Base-by-base conservation (phyloP, 1,284 basidiomycete genomes). In the Polyporus tsugae region DNA sequence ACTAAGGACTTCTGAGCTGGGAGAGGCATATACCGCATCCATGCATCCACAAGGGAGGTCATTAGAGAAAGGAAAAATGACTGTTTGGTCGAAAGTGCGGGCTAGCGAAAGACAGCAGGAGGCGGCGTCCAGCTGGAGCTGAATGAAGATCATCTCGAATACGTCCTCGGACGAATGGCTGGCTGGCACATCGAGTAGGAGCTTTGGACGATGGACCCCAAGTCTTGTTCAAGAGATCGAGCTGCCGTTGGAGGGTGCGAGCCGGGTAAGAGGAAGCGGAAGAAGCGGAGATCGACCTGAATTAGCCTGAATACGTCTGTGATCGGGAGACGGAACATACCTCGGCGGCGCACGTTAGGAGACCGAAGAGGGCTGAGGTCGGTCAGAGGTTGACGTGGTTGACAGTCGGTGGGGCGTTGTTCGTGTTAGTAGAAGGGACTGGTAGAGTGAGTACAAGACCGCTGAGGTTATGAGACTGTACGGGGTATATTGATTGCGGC, bases 381-480 rank as follows among this genome's bases (percentile, higher is more conserved):
- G 52, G 52, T 55, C 52, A 19, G 52, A 55, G 52, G 52, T 49
- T 49, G 46, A 49, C 46, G 5, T 49, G 52, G 2, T 55, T 55
- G 52, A 55, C 52, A 35, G 29, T 25, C n/a, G 6, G 46, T 10
- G 22, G 46, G 46, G 22, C 46, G 22, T 49, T 49, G 22, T 49
- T 49, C 46, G 46, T 49, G 22, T 49, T 11, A 49, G 22, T 13
- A 22, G 46, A 49, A 22, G n/a, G 22, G 22, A 11, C 10, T 25
- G 1, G 2, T 25, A 25, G n/a, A 49, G 10, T 25, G 22, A 5
- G 46, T 25, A 49, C n/a, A 10, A 7, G 19, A 49, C 46, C 46
- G 11, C 22, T 22, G 10, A 4, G 19, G 1, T 13, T 22, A 10
- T 22, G 41, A 25, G 19, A 49, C 46, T 49, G 22, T 19, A 46